These are phyloP conservation scores for Coniochaeta sp. DNA, from an alignment of 2,329 filamentous ascomycete genomes.

Conservation along the genomic window DNA sequence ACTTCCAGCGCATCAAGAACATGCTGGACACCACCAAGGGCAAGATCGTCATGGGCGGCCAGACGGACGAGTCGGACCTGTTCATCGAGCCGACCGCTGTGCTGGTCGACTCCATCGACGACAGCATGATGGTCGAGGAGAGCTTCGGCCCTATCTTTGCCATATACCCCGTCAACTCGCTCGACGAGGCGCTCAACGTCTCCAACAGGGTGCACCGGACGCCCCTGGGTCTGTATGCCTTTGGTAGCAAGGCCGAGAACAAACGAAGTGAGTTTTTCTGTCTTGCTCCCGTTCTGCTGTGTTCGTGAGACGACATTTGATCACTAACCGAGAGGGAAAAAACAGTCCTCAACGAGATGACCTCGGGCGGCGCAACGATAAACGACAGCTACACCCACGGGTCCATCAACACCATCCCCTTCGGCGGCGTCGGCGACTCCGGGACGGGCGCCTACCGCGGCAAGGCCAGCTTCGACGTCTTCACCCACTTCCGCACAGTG, in stretches of 20 bases:
- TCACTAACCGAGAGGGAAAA: no score
- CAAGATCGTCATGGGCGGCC: constrained; percentile 80
- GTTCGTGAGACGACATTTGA: no score
- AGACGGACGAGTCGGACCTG: constrained; percentile 68
- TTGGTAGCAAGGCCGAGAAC: constrained; percentile 74
- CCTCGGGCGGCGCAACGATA: constrained; percentile 60
- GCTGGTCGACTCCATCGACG: constrained; percentile 66
- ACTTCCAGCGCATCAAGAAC: constrained; percentile 77
- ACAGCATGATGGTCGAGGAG: constrained; percentile 74
- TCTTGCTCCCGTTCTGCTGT: not conserved
- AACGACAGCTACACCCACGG: constrained; percentile 45
- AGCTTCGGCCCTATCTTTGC: constrained; percentile 91
- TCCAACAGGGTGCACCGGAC: constrained; percentile 78
- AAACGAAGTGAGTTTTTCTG: constrained; percentile 49
- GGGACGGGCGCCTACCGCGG: constrained; percentile 74
- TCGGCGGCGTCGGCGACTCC: constrained; percentile 77
- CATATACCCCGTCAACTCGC: constrained; percentile 65
- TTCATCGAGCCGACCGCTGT: constrained; percentile 94
- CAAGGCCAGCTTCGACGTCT: constrained; percentile 62
- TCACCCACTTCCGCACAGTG: constrained; percentile 50
- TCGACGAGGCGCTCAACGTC: constrained; percentile 80
- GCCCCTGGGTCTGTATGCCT: constrained; percentile 76
- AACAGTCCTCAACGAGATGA: constrained; percentile 56
- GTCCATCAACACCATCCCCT: constrained; percentile 62
- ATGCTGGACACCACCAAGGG: constrained; percentile 83